Evolutionary conservation across 75 land plant species (phyloP).

Genomic region (Chamaecyparis obtusa): DNA sequence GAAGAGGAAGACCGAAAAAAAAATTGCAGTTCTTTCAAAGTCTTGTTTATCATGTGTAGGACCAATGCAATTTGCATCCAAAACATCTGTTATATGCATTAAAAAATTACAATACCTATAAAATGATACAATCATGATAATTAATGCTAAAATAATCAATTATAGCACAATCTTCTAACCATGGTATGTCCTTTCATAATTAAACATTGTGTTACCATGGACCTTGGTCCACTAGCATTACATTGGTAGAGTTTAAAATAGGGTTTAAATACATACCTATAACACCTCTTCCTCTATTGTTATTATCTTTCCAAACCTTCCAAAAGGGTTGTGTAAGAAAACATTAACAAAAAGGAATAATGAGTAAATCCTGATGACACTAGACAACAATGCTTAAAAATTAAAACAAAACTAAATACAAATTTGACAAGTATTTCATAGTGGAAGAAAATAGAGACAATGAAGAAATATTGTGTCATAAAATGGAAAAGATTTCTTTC

Average conservation of each 20-base stretch:
- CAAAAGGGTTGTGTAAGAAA: slow-evolving; percentile 73
- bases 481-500: neutral
- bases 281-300: slow-evolving; percentile 71
- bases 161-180: neutral
- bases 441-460: neutral
- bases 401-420: neutral
- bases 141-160: neutral
- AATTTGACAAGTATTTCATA: neutral
- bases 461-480: neutral
- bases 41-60: slow-evolving; percentile 98
- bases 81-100: slow-evolving; percentile 44
- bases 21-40: slow-evolving; percentile 76
- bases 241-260: neutral
- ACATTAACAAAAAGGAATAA: neutral
- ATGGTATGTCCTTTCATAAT: neutral
- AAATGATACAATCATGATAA: neutral
- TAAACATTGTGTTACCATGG: neutral
- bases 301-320: slow-evolving; percentile 66
- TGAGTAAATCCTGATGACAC: neutral
- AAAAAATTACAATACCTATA: neutral
- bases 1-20: too few relatives aligned
- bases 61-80: slow-evolving; percentile 90
- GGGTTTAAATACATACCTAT: slow-evolving; percentile 46
- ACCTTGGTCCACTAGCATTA: neutral
- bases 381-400: neutral